phyloP scores from a whole-genome alignment of 352 stramenopile genomes.

The Pythium phragmitis region DNA sequence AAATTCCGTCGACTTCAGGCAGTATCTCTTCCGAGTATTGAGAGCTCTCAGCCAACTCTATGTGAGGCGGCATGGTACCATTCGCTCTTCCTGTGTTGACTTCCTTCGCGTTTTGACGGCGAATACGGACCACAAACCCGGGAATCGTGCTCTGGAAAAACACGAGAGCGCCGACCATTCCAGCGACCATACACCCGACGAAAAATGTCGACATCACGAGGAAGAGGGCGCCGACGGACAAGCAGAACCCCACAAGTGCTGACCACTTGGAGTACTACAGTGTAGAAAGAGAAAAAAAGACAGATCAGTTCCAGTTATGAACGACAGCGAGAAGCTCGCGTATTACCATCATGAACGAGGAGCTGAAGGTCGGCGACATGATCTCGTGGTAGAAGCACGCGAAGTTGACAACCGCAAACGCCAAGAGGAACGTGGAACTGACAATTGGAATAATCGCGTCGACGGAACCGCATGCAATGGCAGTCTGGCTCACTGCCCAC shows the following conservation, averaged over 20 bases:
- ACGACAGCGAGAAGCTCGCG: background rate
- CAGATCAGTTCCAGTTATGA: background rate
- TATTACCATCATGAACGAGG: conserved; percentile 46
- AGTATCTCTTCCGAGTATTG: conserved; percentile 9
- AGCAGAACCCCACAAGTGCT: conserved; percentile 36
- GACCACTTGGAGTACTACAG: conserved; percentile 54
- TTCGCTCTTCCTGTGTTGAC: background rate
- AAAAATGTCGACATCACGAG: conserved; percentile 47
- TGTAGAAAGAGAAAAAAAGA: too few relatives aligned
- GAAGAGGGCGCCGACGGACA: conserved; percentile 45
- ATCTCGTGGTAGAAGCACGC: conserved; percentile 56
- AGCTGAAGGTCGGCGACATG: conserved; percentile 35
- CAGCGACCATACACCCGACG: conserved; percentile 25
- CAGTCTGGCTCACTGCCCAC: conserved; percentile 36
- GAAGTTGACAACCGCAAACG: conserved; percentile 53
- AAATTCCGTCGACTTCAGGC: conserved; percentile 1
- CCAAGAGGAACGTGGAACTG: conserved; percentile 43
- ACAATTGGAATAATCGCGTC: conserved; percentile 43
- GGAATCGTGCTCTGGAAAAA: conserved; percentile 34
- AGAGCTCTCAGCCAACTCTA: background rate
- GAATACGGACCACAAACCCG: conserved; percentile 30
- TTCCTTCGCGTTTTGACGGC: conserved; percentile 6
- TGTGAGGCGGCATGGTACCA: background rate
- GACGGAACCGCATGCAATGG: conserved; percentile 41
- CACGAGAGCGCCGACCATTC: conserved; percentile 26